Base-by-base conservation (phyloP, 1,284 basidiomycete genomes). In the Mycosarcoma mackinlayi region DNA sequence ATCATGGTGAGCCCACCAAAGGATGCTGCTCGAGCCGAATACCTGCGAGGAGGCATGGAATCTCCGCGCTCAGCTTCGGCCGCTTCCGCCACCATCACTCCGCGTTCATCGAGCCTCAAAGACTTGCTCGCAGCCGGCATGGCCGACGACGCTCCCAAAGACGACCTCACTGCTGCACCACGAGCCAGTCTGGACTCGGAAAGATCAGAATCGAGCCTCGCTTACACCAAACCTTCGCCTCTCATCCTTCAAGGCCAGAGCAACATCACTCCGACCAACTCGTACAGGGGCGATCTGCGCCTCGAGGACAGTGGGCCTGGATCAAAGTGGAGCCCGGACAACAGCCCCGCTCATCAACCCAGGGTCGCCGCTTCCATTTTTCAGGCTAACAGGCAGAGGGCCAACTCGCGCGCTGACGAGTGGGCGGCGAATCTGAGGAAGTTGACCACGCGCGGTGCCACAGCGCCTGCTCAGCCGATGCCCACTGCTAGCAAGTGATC, bases 261-360 rank as follows among this genome's bases (percentile, higher is more conserved):
- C 46, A 56, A 50, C 45, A 70, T 70, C 39, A 70, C 66, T 0
- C 66, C 66, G 3, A 70, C 66, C 56, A 70, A 64, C 45, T 70
- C 66, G 27, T 64, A 63, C 55, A 25, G 34, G 0, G 37, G 41
- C 23, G 39, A 70, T n/a, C 49, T 70, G 28, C n/a, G n/a, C n/a
- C n/a, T n/a, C n/a, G n/a, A 39, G 31, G 27, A 25, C 18, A 3
- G 2, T 6, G 23, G 30, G 14, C 31, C 39, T 8, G 21, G 13
- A 5, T 56, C 51, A 33, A 61, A 47, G 21, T 71, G 68, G 62
- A 67, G 51, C 33, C 63, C 59, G 6, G 50, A 57, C 16, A 42
- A 46, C 23, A 65, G 56, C n/a, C 56, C 63, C 0, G 44, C 50
- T 3, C 30, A 21, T 30, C 18, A 33, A 47, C 37, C 25, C 27